phyloP scores from a whole-genome alignment of 352 stramenopile genomes.

The Phytophthora aleatoria region DNA sequence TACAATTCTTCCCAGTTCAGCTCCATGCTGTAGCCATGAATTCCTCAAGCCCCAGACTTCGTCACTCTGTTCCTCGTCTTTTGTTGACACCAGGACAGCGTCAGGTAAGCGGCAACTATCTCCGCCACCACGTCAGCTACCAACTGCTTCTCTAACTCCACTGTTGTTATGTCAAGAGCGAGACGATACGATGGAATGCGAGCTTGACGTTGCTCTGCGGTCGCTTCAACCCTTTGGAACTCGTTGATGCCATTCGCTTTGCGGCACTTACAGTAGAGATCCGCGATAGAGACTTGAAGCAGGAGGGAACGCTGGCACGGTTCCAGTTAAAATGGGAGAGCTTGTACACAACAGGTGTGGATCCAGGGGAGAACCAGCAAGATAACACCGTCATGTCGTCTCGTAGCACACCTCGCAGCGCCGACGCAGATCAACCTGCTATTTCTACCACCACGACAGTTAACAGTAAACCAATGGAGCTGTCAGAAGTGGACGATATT shows the following conservation, averaged over 20 bases:
- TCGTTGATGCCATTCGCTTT: conserved; percentile 59
- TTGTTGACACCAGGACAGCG: conserved; percentile 40
- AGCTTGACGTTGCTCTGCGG: conserved; percentile 61
- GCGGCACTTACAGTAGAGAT: conserved; percentile 54
- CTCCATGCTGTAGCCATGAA: conserved; percentile 10
- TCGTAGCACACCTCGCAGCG: conserved; percentile 7
- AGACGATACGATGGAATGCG: conserved; percentile 46
- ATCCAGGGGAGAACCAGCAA: conserved; percentile 22
- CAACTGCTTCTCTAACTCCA: background rate
- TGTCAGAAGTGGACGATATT: conserved; percentile 65
- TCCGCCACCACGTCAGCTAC: background rate
- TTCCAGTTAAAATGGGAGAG: conserved; percentile 69
- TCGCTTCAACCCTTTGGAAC: conserved; percentile 40
- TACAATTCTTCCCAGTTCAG: conserved; percentile 56
- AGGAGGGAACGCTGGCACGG: conserved; percentile 37
- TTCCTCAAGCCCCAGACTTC: background rate
- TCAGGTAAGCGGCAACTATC: conserved; percentile 35
- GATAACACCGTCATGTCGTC: conserved; percentile 8
- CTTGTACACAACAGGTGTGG: conserved; percentile 42
- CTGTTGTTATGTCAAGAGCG: conserved; percentile 17
- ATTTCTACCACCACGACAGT: conserved; percentile 2
- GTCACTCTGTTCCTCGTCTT: conserved; percentile 29
- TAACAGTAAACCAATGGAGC: conserved; percentile 42
- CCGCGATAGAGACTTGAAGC: conserved; percentile 69
- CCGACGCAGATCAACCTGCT: background rate